Percentiles rank a stretch among this genome's conserved stretches.
Conservation (phyloP, 176 grass and related monocot species). For the Ensete ventricosum region DNA sequence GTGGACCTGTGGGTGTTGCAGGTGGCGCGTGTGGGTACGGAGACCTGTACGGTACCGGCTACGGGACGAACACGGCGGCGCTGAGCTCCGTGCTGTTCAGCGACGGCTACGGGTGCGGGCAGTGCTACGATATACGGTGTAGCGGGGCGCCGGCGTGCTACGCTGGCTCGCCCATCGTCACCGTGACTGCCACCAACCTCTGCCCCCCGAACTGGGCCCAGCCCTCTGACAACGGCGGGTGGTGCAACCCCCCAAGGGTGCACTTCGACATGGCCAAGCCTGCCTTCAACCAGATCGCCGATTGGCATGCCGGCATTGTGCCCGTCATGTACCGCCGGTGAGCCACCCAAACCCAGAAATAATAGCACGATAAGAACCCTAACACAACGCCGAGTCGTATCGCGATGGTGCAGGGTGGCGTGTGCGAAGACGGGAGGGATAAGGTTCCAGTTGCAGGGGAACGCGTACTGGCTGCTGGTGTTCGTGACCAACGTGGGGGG, state of each 20-base stretch:
- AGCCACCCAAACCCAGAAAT: not conserved
- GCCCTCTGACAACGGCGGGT: slow-evolving; percentile 12
- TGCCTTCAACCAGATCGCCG: slow-evolving; percentile 32
- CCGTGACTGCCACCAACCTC: slow-evolving; percentile 9
- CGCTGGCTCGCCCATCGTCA: not conserved
- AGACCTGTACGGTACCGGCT: not conserved
- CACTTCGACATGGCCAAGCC: slow-evolving; percentile 75
- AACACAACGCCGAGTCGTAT: no score
- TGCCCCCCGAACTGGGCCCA: slow-evolving; percentile 1
- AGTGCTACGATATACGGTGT: slow-evolving; percentile 11
- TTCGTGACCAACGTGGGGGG: slow-evolving; percentile 52
- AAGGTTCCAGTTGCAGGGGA: slow-evolving; percentile 46
- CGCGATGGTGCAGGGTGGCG: no score
- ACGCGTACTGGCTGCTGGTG: slow-evolving; percentile 52
- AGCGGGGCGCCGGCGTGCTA: not conserved
- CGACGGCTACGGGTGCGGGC: slow-evolving; percentile 7
- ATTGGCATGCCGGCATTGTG: slow-evolving; percentile 34
- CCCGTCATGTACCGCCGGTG: slow-evolving; percentile 67
- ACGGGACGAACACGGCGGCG: slow-evolving; percentile 9
- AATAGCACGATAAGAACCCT: no score
- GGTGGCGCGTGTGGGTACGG: slow-evolving; percentile 7
- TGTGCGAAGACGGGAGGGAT: no score
- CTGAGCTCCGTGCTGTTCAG: slow-evolving; percentile 11
- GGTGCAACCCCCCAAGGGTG: slow-evolving; percentile 11
- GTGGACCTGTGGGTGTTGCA: not conserved